A percentile compares a stretch with the other conserved stretches of the same genome.
Conservation (phyloP, 495 filamentous ascomycete species). For the Penicillium chermesinum region DNA sequence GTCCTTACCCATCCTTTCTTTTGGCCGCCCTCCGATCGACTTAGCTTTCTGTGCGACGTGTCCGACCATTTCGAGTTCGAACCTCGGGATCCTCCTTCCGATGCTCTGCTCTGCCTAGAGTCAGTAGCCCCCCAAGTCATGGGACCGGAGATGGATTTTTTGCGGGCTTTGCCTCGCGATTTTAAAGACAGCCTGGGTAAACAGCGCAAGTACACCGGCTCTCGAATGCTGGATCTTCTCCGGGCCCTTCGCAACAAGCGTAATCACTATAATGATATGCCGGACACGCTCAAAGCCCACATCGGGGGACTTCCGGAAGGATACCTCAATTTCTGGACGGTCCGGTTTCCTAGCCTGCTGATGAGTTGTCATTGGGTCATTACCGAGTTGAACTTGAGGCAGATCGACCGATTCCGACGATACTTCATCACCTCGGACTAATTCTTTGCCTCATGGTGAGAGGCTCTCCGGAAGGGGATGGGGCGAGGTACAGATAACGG, state of each 20-base stretch:
- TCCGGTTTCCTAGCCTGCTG: slow-evolving; percentile 74
- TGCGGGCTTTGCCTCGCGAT: slow-evolving; percentile 65
- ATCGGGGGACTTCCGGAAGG: slow-evolving; percentile 79
- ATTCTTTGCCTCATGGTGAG: too few relatives aligned
- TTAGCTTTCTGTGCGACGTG: slow-evolving; percentile 86
- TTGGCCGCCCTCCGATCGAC: slow-evolving; percentile 80
- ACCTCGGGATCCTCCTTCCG: slow-evolving; percentile 69
- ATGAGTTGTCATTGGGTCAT: slow-evolving; percentile 75
- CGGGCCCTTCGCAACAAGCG: slow-evolving; percentile 93
- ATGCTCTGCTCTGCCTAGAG: slow-evolving; percentile 61
- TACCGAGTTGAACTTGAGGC: slow-evolving; percentile 57
- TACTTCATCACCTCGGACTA: slow-evolving; percentile 53
- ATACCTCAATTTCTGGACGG: slow-evolving; percentile 82
- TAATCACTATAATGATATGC: slow-evolving; percentile 90
- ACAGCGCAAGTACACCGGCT: slow-evolving; percentile 90
- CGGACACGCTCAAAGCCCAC: slow-evolving; percentile 65
- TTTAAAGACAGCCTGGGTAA: slow-evolving; percentile 87
- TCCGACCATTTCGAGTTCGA: slow-evolving; percentile 95
- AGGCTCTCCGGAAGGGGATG: background rate
- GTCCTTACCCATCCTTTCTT: slow-evolving; percentile 95
- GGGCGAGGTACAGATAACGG: too few relatives aligned
- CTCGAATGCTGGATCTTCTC: slow-evolving; percentile 75
- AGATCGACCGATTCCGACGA: slow-evolving; percentile 67
- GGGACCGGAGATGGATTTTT: slow-evolving; percentile 64
- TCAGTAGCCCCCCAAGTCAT: slow-evolving; percentile 46